Evolutionary conservation across 345 rosid genomes (phyloP).

Genomic region (Eucalyptus shirleyi): DNA sequence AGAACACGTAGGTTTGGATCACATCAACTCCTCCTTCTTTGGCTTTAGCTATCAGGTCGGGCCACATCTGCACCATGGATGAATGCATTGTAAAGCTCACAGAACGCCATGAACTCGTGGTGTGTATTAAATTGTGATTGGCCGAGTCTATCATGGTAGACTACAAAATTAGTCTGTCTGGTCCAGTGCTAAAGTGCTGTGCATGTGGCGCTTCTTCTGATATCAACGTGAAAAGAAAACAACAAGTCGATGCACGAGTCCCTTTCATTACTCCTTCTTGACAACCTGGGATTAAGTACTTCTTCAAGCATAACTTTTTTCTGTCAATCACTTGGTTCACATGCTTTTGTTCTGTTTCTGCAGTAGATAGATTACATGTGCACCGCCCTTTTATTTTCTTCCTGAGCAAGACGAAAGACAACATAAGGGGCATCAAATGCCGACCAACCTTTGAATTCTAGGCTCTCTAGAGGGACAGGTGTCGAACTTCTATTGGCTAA

Average conservation of each 20-base stretch:
- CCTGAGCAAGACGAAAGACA: background rate
- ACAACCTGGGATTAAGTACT: background rate
- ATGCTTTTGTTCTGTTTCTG: background rate
- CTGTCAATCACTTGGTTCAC: background rate
- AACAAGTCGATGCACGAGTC: background rate
- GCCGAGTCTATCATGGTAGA: background rate
- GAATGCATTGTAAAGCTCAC: background rate
- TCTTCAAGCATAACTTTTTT: background rate
- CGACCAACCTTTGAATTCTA: background rate
- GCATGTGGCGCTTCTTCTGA: background rate
- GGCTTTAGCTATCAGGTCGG: constrained; percentile 64
- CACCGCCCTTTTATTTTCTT: background rate
- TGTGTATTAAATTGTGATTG: background rate
- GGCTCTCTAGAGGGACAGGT: background rate
- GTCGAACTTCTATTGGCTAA: background rate
- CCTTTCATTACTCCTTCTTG: background rate
- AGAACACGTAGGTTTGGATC: constrained; percentile 88
- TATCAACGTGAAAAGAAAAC: background rate
- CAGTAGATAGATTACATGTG: background rate
- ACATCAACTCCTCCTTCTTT: constrained; percentile 89
- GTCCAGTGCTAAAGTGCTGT: background rate
- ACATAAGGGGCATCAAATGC: background rate
- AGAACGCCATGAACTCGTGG: background rate
- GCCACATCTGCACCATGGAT: constrained; percentile 64
- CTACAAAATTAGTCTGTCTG: background rate